Conservation (phyloP, 345 rosid genomes). For the Salix dunnii region DNA sequence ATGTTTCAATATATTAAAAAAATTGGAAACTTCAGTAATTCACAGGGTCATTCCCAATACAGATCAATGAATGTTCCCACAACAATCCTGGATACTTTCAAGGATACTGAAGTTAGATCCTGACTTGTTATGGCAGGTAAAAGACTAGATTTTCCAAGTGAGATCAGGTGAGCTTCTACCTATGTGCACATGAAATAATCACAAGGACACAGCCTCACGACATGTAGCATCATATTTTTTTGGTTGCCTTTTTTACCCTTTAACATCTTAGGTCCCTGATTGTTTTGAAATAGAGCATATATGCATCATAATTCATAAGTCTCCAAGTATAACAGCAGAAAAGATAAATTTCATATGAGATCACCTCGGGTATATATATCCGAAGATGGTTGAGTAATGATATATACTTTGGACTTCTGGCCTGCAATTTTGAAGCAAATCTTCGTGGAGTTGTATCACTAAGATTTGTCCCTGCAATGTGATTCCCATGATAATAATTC, state of each 20-base stretch:
- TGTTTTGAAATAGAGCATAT: constrained; percentile 1
- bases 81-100: neutral
- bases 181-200: neutral
- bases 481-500: constrained; percentile 95
- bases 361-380: constrained; percentile 97
- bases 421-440: constrained; percentile 94
- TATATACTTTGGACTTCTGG: constrained; percentile 99
- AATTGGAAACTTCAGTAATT: neutral
- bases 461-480: constrained; percentile 81
- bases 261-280: neutral
- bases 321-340: neutral
- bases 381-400: constrained; percentile 97
- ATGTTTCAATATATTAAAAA: neutral
- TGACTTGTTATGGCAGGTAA: neutral
- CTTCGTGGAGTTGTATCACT: constrained; percentile 71
- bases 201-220: neutral
- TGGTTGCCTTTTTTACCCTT: neutral
- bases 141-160: neutral
- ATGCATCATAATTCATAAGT: neutral
- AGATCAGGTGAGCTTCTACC: neutral
- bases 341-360: constrained; percentile 5
- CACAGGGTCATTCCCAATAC: neutral
- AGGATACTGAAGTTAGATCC: neutral
- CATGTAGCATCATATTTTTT: neutral
- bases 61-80: neutral